phyloP scores from a whole-genome alignment of 176 grass and related monocot genomes.

The Eleusine coracana region DNA sequence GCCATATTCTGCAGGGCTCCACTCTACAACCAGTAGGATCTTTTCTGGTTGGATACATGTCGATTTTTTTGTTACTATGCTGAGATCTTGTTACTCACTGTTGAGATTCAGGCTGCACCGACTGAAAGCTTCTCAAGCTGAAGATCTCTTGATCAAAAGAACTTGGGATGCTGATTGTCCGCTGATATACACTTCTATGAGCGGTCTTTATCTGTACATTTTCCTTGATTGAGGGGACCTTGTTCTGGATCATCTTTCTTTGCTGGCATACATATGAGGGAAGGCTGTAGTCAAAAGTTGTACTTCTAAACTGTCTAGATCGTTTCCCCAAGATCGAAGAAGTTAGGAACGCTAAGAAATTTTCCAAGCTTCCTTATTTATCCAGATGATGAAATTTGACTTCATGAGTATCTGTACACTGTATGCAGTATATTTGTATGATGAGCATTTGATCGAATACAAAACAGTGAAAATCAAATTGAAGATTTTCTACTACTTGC shows the following conservation, averaged over 20 bases:
- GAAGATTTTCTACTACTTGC: neutral
- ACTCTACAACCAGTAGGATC: neutral
- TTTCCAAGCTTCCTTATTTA: neutral
- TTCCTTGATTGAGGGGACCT: neutral
- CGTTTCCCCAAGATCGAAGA: neutral
- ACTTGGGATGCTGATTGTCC: conserved; percentile 1
- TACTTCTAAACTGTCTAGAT: neutral
- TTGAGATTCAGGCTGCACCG: neutral
- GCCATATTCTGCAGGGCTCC: conserved; percentile 44
- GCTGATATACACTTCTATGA: neutral
- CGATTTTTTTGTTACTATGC: conserved; percentile 23
- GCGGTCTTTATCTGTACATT: conserved; percentile 15
- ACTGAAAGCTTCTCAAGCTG: conserved; percentile 33
- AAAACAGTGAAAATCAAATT: neutral
- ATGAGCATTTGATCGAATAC: neutral
- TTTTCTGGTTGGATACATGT: conserved; percentile 21
- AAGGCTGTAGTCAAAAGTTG: conserved; percentile 17
- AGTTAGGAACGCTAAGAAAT: neutral
- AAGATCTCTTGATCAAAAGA: conserved; percentile 8
- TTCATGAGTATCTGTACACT: neutral
- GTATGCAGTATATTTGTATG: neutral
- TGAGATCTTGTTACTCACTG: conserved; percentile 26
- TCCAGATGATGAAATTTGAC: conserved; percentile 1
- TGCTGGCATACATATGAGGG: conserved; percentile 1
- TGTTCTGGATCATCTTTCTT: neutral